phyloP scores from a whole-genome alignment of 2,329 filamentous ascomycete genomes.

The Microdochium trichocladiopsis region DNA sequence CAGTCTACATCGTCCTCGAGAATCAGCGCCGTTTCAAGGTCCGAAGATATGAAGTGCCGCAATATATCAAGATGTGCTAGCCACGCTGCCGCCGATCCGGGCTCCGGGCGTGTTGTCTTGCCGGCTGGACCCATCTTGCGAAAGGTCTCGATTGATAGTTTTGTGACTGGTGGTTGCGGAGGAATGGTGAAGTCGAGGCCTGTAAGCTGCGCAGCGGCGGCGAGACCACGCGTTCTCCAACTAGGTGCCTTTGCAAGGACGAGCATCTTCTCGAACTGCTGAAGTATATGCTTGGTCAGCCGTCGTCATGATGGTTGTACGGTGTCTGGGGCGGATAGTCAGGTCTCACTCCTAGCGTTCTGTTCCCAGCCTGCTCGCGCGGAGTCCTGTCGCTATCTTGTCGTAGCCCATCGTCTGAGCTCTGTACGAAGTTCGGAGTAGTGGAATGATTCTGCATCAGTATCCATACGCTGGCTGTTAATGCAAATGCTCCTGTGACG shows the following conservation, averaged over 20 bases:
- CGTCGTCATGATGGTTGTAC: too few species aligned
- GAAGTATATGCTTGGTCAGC: too few species aligned
- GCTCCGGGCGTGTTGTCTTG: background rate
- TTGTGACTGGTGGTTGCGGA: background rate
- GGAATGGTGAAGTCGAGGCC: background rate
- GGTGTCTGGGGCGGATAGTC: background rate
- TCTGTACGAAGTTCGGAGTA: background rate
- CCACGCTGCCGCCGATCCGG: too few species aligned
- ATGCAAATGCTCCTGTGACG: background rate
- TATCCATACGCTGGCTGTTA: background rate
- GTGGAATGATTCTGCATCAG: background rate
- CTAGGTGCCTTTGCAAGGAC: too few species aligned
- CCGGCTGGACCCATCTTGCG: background rate
- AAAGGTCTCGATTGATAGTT: background rate
- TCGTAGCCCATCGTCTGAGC: background rate
- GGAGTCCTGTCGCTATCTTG: background rate
- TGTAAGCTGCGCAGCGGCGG: too few species aligned
- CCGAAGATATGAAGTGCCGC: too few species aligned
- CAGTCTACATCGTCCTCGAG: too few species aligned
- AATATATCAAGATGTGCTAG: too few species aligned
- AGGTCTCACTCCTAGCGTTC: background rate
- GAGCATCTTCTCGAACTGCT: too few species aligned
- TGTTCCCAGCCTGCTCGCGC: background rate
- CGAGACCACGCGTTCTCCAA: too few species aligned
- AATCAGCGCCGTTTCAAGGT: too few species aligned